phyloP scores from a whole-genome alignment of 2,329 filamentous ascomycete species.

The Colletotrichum simmondsii region DNA sequence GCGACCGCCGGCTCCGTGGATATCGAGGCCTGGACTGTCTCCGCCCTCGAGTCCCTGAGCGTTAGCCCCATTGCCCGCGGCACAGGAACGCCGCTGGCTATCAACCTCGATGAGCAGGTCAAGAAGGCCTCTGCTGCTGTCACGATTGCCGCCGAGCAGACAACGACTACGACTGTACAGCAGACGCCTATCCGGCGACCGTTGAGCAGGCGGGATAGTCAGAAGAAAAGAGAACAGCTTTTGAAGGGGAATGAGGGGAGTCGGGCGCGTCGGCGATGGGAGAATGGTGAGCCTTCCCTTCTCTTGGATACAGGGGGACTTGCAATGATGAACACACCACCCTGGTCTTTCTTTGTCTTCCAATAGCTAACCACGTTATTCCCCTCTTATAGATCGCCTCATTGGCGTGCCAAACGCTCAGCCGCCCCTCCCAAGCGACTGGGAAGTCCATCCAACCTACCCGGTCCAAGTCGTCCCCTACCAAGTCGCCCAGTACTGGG shows the following conservation, averaged over 20 bases:
- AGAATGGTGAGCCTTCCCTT: slow-evolving; percentile 76
- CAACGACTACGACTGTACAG: slow-evolving; percentile 24
- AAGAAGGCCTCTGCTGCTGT: slow-evolving; percentile 5
- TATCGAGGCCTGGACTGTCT: slow-evolving; percentile 75
- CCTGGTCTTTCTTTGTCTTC: too few relatives aligned
- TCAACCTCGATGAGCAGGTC: slow-evolving; percentile 75
- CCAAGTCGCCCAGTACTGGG: slow-evolving; percentile 89
- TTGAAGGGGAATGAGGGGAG: slow-evolving; percentile 93
- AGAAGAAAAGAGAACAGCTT: slow-evolving; percentile 75
- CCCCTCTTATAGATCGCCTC: slow-evolving; percentile 74
- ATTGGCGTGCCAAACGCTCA: slow-evolving; percentile 87
- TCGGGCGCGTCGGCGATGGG: slow-evolving; percentile 88
- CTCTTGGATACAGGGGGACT: neutral
- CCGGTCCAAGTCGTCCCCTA: slow-evolving; percentile 84
- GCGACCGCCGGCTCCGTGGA: slow-evolving; percentile 55
- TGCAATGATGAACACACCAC: neutral
- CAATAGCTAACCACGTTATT: neutral
- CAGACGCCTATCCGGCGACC: slow-evolving; percentile 54
- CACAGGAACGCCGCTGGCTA: slow-evolving; percentile 73
- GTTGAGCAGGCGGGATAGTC: slow-evolving; percentile 63
- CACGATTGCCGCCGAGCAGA: slow-evolving; percentile 25
- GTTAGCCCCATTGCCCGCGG: slow-evolving; percentile 68
- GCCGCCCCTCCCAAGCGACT: slow-evolving; percentile 85
- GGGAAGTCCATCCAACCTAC: slow-evolving; percentile 84
- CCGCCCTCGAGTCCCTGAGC: slow-evolving; percentile 65